phyloP scores from a whole-genome alignment of 306 rosid genomes.

The Casuarina equisetifolia region DNA sequence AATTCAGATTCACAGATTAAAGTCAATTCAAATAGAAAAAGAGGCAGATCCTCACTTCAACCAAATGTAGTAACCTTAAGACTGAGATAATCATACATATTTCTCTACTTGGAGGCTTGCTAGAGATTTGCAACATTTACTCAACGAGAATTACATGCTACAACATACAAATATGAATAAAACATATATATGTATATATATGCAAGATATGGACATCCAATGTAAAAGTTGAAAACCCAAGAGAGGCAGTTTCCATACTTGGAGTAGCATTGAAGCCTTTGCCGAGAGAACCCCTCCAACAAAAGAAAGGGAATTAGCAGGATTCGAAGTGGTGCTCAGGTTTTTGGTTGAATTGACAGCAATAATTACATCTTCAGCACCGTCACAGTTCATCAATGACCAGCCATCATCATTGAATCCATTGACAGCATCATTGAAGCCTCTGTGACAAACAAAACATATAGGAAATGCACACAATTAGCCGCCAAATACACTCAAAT shows the following conservation, averaged over 20 bases:
- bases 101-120: background rate
- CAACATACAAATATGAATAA: too few relatives aligned
- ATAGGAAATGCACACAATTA: background rate
- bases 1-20: too few relatives aligned
- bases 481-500: background rate
- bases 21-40: background rate
- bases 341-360: conserved; percentile 78
- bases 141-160: background rate
- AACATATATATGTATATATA: too few relatives aligned
- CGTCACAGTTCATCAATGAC: conserved; percentile 79
- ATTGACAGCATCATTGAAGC: conserved; percentile 94
- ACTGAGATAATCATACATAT: background rate
- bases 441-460: conserved; percentile 46
- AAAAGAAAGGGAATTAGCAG: conserved; percentile 65
- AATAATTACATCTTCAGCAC: conserved; percentile 85
- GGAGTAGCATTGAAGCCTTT: conserved; percentile 96
- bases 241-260: conserved; percentile 33
- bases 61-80: background rate
- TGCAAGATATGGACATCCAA: background rate
- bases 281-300: conserved; percentile 96
- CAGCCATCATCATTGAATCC: conserved; percentile 98
- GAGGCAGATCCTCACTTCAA: background rate
- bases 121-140: background rate
- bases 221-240: background rate
- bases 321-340: conserved; percentile 58